Evolutionary conservation across 441 rosid species (phyloP).

Genomic region (Adansonia gregorii): DNA sequence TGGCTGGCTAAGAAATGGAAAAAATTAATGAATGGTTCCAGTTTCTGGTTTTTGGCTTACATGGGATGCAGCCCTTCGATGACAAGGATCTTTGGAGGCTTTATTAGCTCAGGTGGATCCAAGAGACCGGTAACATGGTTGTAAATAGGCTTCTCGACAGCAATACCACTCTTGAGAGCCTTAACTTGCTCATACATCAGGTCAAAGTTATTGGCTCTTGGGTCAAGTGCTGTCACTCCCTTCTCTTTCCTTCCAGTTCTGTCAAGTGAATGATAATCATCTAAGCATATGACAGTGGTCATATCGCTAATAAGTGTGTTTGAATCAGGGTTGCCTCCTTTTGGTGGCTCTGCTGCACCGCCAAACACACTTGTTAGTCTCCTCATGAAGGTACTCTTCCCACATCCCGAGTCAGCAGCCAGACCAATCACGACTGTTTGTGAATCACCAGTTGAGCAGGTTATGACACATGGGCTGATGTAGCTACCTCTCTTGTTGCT

Average conservation of each 20-base stretch:
- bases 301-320: constrained; percentile 93
- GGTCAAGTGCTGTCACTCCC: constrained; percentile 94
- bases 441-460: constrained; percentile 52
- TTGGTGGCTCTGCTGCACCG: constrained; percentile 94
- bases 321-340: constrained; percentile 95
- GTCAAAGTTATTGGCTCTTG: constrained; percentile 87
- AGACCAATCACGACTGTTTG: constrained; percentile 87
- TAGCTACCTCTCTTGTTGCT: constrained; percentile 35
- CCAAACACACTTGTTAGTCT: constrained; percentile 92
- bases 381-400: constrained; percentile 97
- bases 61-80: constrained; percentile 98
- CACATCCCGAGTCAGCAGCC: constrained; percentile 98
- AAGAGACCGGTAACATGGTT: constrained; percentile 89
- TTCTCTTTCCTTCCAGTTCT: constrained; percentile 85
- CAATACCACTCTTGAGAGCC: constrained; percentile 73
- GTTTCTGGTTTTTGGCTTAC: constrained; percentile 48
- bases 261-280: constrained; percentile 90
- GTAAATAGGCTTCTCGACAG: constrained; percentile 87
- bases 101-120: constrained; percentile 87
- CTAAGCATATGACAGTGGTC: constrained; percentile 91
- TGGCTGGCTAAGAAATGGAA: neutral
- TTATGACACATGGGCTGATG: constrained; percentile 42
- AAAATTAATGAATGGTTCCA: neutral
- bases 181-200: constrained; percentile 94
- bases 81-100: constrained; percentile 94